These are phyloP conservation scores for Geosmithia flava DNA, from an alignment of 2,329 filamentous ascomycete species.

Conservation along the genomic window DNA sequence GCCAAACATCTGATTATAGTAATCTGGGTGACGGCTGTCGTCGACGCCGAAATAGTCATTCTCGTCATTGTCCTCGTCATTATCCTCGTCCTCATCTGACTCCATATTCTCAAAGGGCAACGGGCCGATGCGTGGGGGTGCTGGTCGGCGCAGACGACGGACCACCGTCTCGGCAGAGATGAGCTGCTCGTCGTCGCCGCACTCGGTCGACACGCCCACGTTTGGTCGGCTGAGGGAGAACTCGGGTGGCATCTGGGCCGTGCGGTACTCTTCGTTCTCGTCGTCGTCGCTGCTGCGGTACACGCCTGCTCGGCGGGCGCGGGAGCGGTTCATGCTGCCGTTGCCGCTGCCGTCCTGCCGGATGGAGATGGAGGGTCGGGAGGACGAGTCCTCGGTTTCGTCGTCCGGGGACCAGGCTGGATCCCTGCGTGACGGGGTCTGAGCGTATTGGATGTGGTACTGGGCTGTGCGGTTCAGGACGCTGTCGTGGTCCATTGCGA, in stretches of 20 bases:
- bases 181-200: conserved; percentile 44
- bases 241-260: conserved; percentile 44
- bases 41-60: not conserved
- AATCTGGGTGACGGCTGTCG: not conserved
- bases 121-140: conserved; percentile 37
- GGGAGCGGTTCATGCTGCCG: conserved; percentile 33
- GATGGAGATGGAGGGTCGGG: conserved; percentile 33
- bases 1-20: not conserved
- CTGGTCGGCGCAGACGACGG: conserved; percentile 7
- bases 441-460: conserved; percentile 59
- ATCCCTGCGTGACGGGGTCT: conserved; percentile 8
- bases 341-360: conserved; percentile 40
- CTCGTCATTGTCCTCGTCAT: conserved; percentile 2
- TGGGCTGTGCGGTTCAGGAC: conserved; percentile 59
- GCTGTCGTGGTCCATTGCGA: conserved; percentile 75
- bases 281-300: conserved; percentile 26
- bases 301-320: conserved; percentile 22
- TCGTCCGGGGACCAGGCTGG: conserved; percentile 3
- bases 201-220: conserved; percentile 46
- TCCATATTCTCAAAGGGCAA: conserved; percentile 41
- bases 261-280: conserved; percentile 14
- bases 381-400: conserved; percentile 2
- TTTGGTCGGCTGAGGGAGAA: conserved; percentile 34
- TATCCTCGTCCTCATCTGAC: conserved; percentile 15
- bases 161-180: conserved; percentile 18